Conservation (phyloP, 2,329 filamentous ascomycete species). For the Harringtonia aguacate region DNA sequence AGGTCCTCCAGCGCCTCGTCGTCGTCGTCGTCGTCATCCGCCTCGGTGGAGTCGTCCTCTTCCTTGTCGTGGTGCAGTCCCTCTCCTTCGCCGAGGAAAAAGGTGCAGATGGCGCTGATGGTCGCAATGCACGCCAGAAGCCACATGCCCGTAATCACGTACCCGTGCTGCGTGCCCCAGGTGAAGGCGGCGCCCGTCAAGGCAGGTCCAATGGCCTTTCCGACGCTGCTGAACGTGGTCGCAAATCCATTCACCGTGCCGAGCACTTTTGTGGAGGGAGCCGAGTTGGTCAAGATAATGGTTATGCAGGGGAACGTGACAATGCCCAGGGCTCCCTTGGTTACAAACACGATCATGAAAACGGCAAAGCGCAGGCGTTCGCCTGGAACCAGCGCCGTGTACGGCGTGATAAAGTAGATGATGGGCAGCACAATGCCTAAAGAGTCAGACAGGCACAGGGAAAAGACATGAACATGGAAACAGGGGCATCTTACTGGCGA, state of each 20-base stretch:
- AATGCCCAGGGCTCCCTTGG: slow-evolving; percentile 67
- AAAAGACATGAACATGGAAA: not conserved
- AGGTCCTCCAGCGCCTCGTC: slow-evolving; percentile 14
- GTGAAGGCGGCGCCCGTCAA: slow-evolving; percentile 63
- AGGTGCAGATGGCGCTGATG: slow-evolving; percentile 60
- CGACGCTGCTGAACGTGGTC: slow-evolving; percentile 71
- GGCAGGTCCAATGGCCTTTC: slow-evolving; percentile 69
- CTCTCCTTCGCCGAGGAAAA: slow-evolving; percentile 63
- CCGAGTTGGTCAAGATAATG: slow-evolving; percentile 84
- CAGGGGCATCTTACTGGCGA: slow-evolving; percentile 33
- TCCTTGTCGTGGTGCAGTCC: slow-evolving; percentile 40
- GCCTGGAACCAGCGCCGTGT: slow-evolving; percentile 53
- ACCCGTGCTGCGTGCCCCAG: slow-evolving; percentile 63
- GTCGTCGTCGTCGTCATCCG: slow-evolving; percentile 24
- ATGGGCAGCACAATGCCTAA: slow-evolving; percentile 56
- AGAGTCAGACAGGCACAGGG: not conserved
- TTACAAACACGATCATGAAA: slow-evolving; percentile 58
- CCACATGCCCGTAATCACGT: slow-evolving; percentile 75
- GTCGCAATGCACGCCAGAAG: slow-evolving; percentile 53
- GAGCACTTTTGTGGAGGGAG: slow-evolving; percentile 61
- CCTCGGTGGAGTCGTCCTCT: slow-evolving; percentile 21
- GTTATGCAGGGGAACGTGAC: slow-evolving; percentile 84
- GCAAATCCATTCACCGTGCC: slow-evolving; percentile 88
- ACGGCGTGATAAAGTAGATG: slow-evolving; percentile 73
- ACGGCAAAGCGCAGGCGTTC: slow-evolving; percentile 40